Evolutionary conservation across 2,329 filamentous ascomycete species (phyloP), one percentile per base, ranked within the genome.

Genomic region (Laburnicola sp.): DNA sequence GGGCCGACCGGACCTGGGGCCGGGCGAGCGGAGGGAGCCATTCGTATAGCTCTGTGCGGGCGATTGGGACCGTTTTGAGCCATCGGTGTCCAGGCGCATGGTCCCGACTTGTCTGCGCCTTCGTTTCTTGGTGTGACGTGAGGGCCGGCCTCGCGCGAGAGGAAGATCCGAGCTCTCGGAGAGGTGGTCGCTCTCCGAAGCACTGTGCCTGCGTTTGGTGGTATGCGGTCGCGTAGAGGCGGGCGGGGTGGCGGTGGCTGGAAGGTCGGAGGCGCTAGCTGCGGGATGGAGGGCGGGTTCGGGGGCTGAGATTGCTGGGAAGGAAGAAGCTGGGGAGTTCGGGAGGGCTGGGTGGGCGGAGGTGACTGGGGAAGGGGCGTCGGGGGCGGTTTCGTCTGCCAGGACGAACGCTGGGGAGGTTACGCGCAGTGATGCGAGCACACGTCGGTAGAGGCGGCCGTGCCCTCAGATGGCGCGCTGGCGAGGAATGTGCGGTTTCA

Each of bases 361-460:
- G 78, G 80, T 78, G 83, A 80, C 78, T 81, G 81, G 82, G 81
- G 82, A 78, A 75, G 76, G 73, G 74, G 71, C 73, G 72, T 76
- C 74, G 71, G 76, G 77, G 75, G 82, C 77, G 72, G 69, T 78
- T 79, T 84, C 82, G 83, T 87, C 82, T 82, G 86, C 87, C 87
- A 89, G 86, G 81, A 85, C 86, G 85, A 84, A 70, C 54, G 61
- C 53, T 64, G 56, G 60, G 57, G 56, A 56, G 53, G 60, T 64
- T 68, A 64, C 61, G 62, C 64, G 70, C 69, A 66, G 55, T 56
- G 57, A 57, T 54, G 68, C 66, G 64, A 59, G 57, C 60, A 57
- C 50, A 54, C 42, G 48, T 55, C 53, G 57, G 58, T 50, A 54
- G 59, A 54, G 59, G 63, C 56, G 35, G 53, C 44, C 41, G 56